Base-by-base conservation (phyloP, 2,329 filamentous ascomycete genomes). In the Fusarium algeriense region DNA sequence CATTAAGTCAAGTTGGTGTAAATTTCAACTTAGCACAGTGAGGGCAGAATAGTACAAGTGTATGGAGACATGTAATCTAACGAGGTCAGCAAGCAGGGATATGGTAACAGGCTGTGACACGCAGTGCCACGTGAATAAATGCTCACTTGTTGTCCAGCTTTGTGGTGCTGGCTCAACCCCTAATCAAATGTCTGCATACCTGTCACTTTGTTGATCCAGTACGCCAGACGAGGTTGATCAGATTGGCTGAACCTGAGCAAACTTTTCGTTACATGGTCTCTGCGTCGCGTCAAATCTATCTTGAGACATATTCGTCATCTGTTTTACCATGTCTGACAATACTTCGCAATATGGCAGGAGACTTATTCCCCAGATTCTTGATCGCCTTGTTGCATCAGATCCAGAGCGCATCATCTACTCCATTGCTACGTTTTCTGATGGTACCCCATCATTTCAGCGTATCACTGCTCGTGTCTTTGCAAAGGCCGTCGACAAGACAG, bases 291-390 rank as follows among this genome's bases (percentile, higher is more conserved):
- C 19, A 2, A 7, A 0, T 5, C 7, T 37, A 28, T 19, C 20
- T 52, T 26, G 12, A 26, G 12, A 28, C 8, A 12, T 14, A 6
- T 15, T 11, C 12, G 10, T 19, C 9, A 38, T 28, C 6, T 37
- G 35, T 9, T 15, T 7, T 14, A 30, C 2, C 7, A 55, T 55
- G 52, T 2, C 14, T n/a, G 40, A 15, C 17, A n/a, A 41, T 9
- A 17, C 26, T n/a, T 17, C 38, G 15, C 19, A 5, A 7, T 55
- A 55, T 26, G 53, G 53, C 20, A 48, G 30, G 30, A 48, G 53
- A 28, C 53, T 56, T 12, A 56, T 56, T n/a, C 53, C 53, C 30
- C 40, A 35, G 13, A 48, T 56, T 17, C 40, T 56, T 4, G 53
- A 56, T 48, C 20, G 20, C 7, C 17, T 56, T 4, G 40, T 30